Evolutionary conservation across 2,329 filamentous ascomycete genomes (phyloP).

Genomic region (Penicillium sp.): DNA sequence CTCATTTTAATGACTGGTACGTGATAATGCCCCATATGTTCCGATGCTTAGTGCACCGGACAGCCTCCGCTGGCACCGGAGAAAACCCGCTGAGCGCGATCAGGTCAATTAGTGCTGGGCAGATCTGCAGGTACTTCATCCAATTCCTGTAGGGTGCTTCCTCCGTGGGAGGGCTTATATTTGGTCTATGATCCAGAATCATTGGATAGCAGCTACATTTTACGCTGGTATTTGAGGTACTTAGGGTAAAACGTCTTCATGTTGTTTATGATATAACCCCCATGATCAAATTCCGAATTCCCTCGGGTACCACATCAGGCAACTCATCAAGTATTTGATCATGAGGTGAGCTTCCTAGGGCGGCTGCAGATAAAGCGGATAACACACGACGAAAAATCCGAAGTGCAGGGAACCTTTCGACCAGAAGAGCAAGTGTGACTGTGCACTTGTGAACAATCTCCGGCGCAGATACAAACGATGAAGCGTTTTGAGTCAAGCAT

Average conservation of each 20-base stretch:
- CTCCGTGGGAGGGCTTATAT: too few relatives aligned
- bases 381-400: constrained; percentile 17
- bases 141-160: too few relatives aligned
- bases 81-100: background rate
- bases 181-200: too few relatives aligned
- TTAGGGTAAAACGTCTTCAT: too few relatives aligned
- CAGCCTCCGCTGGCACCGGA: background rate
- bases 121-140: background rate
- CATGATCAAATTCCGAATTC: constrained; percentile 2
- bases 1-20: too few relatives aligned
- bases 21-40: too few relatives aligned
- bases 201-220: too few relatives aligned
- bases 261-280: background rate
- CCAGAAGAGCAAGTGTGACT: constrained; percentile 16
- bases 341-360: background rate
- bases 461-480: background rate
- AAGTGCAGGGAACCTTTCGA: constrained; percentile 16
- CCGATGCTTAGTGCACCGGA: background rate
- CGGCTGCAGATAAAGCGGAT: constrained; percentile 12
- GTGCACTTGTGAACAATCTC: constrained; percentile 17
- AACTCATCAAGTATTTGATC: constrained; percentile 11
- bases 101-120: background rate
- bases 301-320: constrained; percentile 13
- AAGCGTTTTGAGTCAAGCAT: constrained; percentile 4
- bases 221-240: too few relatives aligned